Evolutionary conservation across 202 grass and related monocot species (phyloP).

Genomic region (Setaria italica): DNA sequence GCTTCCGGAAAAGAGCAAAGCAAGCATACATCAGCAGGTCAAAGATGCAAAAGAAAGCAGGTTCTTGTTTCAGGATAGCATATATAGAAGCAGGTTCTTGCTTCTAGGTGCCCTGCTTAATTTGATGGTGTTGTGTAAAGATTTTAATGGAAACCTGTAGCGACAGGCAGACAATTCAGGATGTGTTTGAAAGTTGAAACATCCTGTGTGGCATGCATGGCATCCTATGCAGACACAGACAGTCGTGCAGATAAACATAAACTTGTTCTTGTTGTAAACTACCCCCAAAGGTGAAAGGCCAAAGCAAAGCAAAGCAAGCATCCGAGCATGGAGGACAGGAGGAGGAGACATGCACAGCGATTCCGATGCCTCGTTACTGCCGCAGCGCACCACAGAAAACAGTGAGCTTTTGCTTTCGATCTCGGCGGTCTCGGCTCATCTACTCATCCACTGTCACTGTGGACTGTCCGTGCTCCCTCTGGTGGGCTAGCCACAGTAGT

Average conservation of each 20-base stretch:
- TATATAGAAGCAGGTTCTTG: not conserved
- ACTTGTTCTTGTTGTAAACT: not conserved
- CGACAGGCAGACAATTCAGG: not conserved
- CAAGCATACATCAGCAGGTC: not conserved
- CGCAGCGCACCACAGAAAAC: not conserved
- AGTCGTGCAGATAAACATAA: not conserved
- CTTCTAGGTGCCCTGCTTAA: not conserved
- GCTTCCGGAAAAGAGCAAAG: not conserved
- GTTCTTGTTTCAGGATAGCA: not conserved
- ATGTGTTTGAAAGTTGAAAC: no score
- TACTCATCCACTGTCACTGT: not conserved
- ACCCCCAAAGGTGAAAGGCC: no score
- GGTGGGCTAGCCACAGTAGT: not conserved
- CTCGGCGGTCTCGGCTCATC: no score
- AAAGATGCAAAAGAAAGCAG: not conserved
- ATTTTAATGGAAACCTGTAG: not conserved
- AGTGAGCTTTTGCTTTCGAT: conserved; percentile 7
- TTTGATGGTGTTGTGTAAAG: no score
- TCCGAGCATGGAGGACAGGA: not conserved
- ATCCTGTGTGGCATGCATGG: not conserved
- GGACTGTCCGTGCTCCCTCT: not conserved
- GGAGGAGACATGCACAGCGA: not conserved
- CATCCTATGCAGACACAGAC: not conserved
- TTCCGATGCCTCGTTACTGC: not conserved
- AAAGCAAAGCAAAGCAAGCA: not conserved